A percentile compares a stretch with the other conserved stretches of the same genome.
Evolutionary conservation across 768 basidiomycete genomes (phyloP).

Genomic region (Coprinellus aureogranulatus): DNA sequence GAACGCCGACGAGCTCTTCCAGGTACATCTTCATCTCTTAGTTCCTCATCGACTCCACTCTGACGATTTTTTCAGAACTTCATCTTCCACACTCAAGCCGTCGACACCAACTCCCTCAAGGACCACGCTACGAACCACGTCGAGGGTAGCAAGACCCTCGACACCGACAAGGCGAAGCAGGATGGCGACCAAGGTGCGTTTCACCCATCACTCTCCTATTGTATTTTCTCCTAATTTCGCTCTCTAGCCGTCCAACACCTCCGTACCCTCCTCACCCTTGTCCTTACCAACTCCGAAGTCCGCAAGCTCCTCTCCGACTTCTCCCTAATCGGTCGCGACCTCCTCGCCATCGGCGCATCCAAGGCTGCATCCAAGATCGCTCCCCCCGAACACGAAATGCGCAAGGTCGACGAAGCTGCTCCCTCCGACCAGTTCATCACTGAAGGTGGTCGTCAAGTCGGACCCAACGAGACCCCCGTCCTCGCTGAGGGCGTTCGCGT

Average conservation of each 20-base stretch:
- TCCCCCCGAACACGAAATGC: conserved; percentile 61
- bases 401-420: conserved; percentile 66
- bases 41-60: no score
- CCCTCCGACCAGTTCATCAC: conserved; percentile 66
- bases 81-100: conserved; percentile 71
- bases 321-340: conserved; percentile 74
- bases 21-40: no score
- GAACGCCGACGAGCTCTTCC: conserved; percentile 88
- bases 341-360: conserved; percentile 70
- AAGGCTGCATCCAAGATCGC: conserved; percentile 70
- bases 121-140: conserved; percentile 21
- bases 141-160: conserved; percentile 39
- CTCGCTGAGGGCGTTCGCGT: conserved; percentile 23
- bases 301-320: conserved; percentile 86
- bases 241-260: conserved; percentile 73
- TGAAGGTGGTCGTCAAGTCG: conserved; percentile 34
- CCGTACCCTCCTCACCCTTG: conserved; percentile 80
- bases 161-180: conserved; percentile 49
- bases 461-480: conserved; percentile 32
- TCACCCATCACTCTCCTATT: neutral
- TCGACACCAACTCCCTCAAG: conserved; percentile 29
- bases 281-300: conserved; percentile 91
- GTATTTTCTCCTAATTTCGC: neutral
- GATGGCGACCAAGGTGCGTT: conserved; percentile 62
- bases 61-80: conserved; percentile 76